Evolutionary conservation across 495 filamentous ascomycete species (phyloP), one percentile per base, ranked within the genome.

Genomic region (Neohortaea acidophila): DNA sequence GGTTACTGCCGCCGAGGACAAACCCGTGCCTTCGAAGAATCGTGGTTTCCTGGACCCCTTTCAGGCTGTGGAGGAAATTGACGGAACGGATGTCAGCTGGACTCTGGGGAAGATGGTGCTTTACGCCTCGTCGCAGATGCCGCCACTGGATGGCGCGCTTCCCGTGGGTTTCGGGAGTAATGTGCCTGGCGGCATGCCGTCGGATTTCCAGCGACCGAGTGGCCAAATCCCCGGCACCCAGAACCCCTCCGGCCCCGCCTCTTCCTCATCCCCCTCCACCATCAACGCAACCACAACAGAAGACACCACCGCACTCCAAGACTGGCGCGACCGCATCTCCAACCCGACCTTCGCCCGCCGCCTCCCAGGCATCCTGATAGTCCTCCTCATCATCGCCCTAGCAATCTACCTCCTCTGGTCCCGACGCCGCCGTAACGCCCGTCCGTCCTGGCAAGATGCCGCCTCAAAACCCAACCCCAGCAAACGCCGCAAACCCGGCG

Each of bases 31-130:
- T n/a, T n/a, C n/a, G n/a, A 30, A 30, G 17, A 64, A 77, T 24
- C 83, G 81, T 54, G 85, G 84, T 2, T 93, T 81, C 49, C 56
- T 89, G 2, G 78, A 86, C 47, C 72, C 91, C 0, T 99, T 99
- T 60, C 81, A 93, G 56, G 75, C 89, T 1, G 81, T 94, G 18
- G 75, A 96, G 58, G 92, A 92, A 62, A 86, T 99, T 44, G 71
- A 82, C 45, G 79, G 72, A 26, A 79, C 82, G 11, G 89, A 99
- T 61, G 81, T 99, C n/a, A 91, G 82, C 61, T 99, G 89, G 89
- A 96, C 89, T 0, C 63, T 99, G 0, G 89, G 89, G 2, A 93
- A 94, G 59, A 94, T 96, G 67, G 76, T 96, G n/a, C 71, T 99
- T 15, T 99, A 96, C 49, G 89, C 87, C 0, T 75, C 89, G 5